These are phyloP conservation scores for Sugiyamaella xylanicola DNA, from an alignment of 1,139 yeast genomes.

Conservation along the genomic window DNA sequence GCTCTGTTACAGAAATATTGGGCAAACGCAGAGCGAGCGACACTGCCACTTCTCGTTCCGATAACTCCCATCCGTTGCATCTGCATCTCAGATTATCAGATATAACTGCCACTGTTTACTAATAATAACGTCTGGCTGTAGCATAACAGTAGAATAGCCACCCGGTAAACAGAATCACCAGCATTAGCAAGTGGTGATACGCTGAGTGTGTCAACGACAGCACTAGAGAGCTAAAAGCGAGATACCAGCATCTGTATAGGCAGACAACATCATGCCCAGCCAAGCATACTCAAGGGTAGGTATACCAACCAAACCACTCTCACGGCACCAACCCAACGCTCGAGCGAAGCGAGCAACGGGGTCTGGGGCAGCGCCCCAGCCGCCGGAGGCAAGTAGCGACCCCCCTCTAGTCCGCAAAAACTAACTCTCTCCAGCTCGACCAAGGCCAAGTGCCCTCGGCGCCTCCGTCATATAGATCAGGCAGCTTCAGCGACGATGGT, in stretches of 20 bases:
- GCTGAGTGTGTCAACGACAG: not conserved
- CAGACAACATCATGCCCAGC: slow-evolving; percentile 6
- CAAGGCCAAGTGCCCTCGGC: slow-evolving; percentile 3
- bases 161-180: not conserved
- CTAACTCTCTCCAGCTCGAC: slow-evolving; percentile 2
- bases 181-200: not conserved
- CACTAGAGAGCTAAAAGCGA: too few species aligned
- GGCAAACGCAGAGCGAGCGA: not conserved
- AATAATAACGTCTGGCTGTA: not conserved
- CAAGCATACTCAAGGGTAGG: slow-evolving; percentile 8
- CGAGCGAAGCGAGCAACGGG: not conserved
- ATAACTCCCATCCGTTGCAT: not conserved
- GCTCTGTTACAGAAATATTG: not conserved
- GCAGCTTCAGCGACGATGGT: slow-evolving; percentile 6
- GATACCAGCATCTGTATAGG: too few species aligned
- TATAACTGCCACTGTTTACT: not conserved
- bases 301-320: too few species aligned
- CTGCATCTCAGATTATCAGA: not conserved
- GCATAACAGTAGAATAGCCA: too few species aligned
- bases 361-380: slow-evolving; percentile 3
- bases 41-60: not conserved
- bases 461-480: slow-evolving; percentile 14
- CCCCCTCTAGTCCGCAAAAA: too few species aligned
- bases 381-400: slow-evolving; percentile 1
- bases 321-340: too few species aligned